phyloP scores from a whole-genome alignment of 2,329 filamentous ascomycete genomes.

The Xylariaceae sp. region DNA sequence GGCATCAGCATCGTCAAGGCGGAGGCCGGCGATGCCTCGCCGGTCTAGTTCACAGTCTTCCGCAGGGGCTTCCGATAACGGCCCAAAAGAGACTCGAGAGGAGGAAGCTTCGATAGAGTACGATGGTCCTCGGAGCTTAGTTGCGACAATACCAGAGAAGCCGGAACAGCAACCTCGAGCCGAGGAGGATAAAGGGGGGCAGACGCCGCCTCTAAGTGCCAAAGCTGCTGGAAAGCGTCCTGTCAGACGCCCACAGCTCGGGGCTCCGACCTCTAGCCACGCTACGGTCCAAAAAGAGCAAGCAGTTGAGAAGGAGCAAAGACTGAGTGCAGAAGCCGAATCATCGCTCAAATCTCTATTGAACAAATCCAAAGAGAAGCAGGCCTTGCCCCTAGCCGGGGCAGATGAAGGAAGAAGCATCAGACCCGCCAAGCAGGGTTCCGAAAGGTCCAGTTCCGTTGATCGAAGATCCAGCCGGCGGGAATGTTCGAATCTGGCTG shows the following conservation, averaged over 20 bases:
- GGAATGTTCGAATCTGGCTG: constrained; percentile 17
- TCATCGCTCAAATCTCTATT: too few species aligned
- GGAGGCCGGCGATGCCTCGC: constrained; percentile 41
- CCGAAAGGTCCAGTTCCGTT: too few species aligned
- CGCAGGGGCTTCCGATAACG: constrained; percentile 29
- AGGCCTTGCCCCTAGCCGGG: too few species aligned
- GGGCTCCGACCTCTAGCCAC: constrained; percentile 13
- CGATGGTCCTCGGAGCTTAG: constrained; percentile 20
- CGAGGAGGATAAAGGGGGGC: constrained; percentile 13
- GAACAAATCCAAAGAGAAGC: too few species aligned
- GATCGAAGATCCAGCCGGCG: too few species aligned
- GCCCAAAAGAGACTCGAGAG: constrained; percentile 33
- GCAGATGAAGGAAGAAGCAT: too few species aligned
- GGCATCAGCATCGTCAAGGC: constrained; percentile 39
- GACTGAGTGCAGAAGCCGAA: too few species aligned
- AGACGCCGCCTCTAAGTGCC: constrained; percentile 29
- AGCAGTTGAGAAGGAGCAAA: too few species aligned
- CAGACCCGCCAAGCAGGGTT: too few species aligned
- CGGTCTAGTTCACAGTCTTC: constrained; percentile 45
- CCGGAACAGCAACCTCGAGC: constrained; percentile 11
- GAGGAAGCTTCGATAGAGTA: constrained; percentile 21
- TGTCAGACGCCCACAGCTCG: constrained; percentile 16
- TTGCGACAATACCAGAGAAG: constrained; percentile 27
- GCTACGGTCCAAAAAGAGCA: constrained; percentile 5
- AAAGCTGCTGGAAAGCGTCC: constrained; percentile 48